These are phyloP conservation scores for Tuber indicum DNA, from an alignment of 495 filamentous ascomycete genomes.

Conservation along the genomic window DNA sequence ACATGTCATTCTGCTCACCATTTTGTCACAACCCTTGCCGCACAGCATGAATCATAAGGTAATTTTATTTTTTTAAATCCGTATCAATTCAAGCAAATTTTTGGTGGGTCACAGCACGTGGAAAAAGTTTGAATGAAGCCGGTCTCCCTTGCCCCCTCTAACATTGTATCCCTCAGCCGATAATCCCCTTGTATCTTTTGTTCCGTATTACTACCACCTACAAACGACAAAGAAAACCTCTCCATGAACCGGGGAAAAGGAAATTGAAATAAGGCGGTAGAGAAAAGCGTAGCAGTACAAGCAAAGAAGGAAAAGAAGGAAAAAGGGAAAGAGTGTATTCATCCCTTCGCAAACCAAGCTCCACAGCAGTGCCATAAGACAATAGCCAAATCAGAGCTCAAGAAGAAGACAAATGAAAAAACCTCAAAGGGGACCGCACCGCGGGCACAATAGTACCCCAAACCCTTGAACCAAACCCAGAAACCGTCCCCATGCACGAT, in stretches of 20 bases:
- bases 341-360: conserved; percentile 1
- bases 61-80: neutral
- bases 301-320: conserved; percentile 17
- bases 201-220: conserved; percentile 8
- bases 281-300: conserved; percentile 22
- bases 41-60: neutral
- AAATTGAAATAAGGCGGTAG: conserved; percentile 13
- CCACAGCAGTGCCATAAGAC: neutral
- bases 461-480: conserved; percentile 22
- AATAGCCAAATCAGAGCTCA: conserved; percentile 31
- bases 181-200: conserved; percentile 1
- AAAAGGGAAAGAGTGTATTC: conserved; percentile 13
- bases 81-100: neutral
- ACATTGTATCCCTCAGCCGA: conserved; percentile 17
- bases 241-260: conserved; percentile 27
- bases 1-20: no score
- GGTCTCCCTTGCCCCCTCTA: neutral
- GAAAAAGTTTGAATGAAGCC: neutral
- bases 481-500: neutral
- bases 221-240: conserved; percentile 25
- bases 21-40: no score
- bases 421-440: conserved; percentile 3
- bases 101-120: neutral
- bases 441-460: conserved; percentile 10
- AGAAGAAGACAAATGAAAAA: conserved; percentile 23